Conservation (phyloP, 2,329 filamentous ascomycete genomes). For the Leptographium lundbergii region DNA sequence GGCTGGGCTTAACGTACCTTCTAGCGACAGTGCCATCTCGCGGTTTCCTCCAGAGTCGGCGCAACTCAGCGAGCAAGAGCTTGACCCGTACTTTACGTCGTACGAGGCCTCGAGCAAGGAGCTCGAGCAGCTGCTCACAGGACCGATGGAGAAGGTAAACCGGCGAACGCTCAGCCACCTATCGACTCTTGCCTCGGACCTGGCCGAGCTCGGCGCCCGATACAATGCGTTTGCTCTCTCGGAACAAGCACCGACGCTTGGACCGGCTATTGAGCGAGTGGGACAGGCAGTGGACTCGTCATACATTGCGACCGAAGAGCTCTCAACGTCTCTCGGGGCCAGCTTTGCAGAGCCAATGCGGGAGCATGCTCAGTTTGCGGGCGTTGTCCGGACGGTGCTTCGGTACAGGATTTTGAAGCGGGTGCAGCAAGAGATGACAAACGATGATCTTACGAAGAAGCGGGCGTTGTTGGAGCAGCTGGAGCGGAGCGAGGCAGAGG, state of each 20-base stretch:
- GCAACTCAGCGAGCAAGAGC: constrained; percentile 70
- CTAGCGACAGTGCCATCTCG: constrained; percentile 15
- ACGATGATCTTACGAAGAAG: constrained; percentile 86
- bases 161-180: constrained; percentile 77
- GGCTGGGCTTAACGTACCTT: constrained; percentile 16
- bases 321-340: constrained; percentile 77
- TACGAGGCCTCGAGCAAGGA: constrained; percentile 90
- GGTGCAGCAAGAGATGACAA: constrained; percentile 94
- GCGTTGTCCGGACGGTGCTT: constrained; percentile 79
- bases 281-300: constrained; percentile 93
- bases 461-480: constrained; percentile 67
- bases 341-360: constrained; percentile 96
- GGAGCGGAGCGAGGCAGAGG: constrained; percentile 88
- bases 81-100: constrained; percentile 91
- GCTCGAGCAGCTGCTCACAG: constrained; percentile 74
- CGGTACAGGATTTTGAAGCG: constrained; percentile 85
- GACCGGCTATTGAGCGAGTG: constrained; percentile 83
- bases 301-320: constrained; percentile 88
- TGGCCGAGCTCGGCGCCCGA: constrained; percentile 86
- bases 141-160: constrained; percentile 95
- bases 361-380: constrained; percentile 93
- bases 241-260: constrained; percentile 77
- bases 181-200: constrained; percentile 69
- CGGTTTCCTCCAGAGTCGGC: constrained; percentile 73
- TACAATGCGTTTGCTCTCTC: constrained; percentile 96